Evolutionary conservation across 495 filamentous ascomycete genomes (phyloP).

Genomic region (Neurospora sp.): DNA sequence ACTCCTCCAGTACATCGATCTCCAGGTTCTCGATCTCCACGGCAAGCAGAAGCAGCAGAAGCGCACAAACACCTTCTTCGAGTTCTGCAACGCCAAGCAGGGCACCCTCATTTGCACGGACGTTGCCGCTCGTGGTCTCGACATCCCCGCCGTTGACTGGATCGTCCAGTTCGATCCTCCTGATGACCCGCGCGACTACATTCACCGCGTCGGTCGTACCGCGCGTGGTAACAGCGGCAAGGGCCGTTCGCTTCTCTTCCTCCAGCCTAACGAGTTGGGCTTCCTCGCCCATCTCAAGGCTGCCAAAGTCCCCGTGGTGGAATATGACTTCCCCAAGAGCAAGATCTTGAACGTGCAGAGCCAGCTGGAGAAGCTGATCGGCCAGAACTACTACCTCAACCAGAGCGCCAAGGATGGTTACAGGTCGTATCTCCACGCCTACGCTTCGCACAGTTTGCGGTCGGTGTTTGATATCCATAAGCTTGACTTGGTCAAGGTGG

Average conservation of each 20-base stretch:
- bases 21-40: constrained; percentile 79
- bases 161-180: constrained; percentile 94
- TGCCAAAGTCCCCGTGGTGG: constrained; percentile 83
- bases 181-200: constrained; percentile 86
- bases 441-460: constrained; percentile 81
- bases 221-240: constrained; percentile 77
- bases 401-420: constrained; percentile 63
- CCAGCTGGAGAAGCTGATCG: constrained; percentile 88
- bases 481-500: constrained; percentile 85
- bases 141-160: constrained; percentile 92
- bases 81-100: constrained; percentile 88
- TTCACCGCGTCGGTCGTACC: constrained; percentile 93
- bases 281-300: constrained; percentile 90
- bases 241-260: constrained; percentile 78
- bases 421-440: constrained; percentile 84
- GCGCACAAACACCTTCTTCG: constrained; percentile 95
- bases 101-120: constrained; percentile 94
- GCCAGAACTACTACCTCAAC: constrained; percentile 93
- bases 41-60: constrained; percentile 98
- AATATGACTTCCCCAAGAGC: constrained; percentile 88
- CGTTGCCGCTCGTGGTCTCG: constrained; percentile 86
- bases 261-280: constrained; percentile 85
- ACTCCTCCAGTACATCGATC: constrained; percentile 90
- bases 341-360: constrained; percentile 93
- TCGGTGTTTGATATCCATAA: constrained; percentile 91